phyloP scores from a whole-genome alignment of 1,284 basidiomycete species.

The Naganishia albida region DNA sequence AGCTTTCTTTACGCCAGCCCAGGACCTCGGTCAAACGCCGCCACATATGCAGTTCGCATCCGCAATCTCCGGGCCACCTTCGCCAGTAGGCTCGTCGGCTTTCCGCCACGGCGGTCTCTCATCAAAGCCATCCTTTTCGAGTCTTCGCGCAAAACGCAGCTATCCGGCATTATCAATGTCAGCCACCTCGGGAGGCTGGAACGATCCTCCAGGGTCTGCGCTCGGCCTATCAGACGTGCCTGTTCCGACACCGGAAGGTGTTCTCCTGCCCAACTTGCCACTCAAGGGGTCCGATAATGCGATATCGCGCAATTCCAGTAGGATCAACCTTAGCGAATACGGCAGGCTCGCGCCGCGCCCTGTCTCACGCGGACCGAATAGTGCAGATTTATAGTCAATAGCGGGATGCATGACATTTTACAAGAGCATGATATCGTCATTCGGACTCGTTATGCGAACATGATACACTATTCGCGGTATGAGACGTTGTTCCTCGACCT shows the following conservation, averaged over 20 bases:
- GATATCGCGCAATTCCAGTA: constrained; percentile 47
- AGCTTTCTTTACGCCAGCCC: constrained; percentile 19
- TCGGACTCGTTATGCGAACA: neutral
- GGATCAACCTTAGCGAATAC: constrained; percentile 48
- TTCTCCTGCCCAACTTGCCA: constrained; percentile 2
- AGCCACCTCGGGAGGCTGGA: constrained; percentile 45
- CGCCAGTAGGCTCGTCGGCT: constrained; percentile 28
- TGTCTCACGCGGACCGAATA: constrained; percentile 27
- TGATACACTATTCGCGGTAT: constrained; percentile 7
- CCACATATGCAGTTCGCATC: constrained; percentile 6
- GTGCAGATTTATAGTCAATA: constrained; percentile 11
- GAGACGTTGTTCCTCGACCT: constrained; percentile 15
- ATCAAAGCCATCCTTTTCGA: constrained; percentile 10
- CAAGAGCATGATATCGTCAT: no score
- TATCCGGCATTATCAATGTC: constrained; percentile 22
- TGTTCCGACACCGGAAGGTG: constrained; percentile 8
- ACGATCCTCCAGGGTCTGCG: constrained; percentile 48
- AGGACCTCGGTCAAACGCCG: constrained; percentile 3
- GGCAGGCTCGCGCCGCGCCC: constrained; percentile 25
- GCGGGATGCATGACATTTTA: neutral
- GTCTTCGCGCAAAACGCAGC: constrained; percentile 16
- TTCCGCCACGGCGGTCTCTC: constrained; percentile 35
- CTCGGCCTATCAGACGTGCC: constrained; percentile 31
- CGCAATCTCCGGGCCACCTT: constrained; percentile 20
- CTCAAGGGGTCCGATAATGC: constrained; percentile 18